Conservation (phyloP, 2,329 filamentous ascomycete genomes). For the Fusarium sp. region DNA sequence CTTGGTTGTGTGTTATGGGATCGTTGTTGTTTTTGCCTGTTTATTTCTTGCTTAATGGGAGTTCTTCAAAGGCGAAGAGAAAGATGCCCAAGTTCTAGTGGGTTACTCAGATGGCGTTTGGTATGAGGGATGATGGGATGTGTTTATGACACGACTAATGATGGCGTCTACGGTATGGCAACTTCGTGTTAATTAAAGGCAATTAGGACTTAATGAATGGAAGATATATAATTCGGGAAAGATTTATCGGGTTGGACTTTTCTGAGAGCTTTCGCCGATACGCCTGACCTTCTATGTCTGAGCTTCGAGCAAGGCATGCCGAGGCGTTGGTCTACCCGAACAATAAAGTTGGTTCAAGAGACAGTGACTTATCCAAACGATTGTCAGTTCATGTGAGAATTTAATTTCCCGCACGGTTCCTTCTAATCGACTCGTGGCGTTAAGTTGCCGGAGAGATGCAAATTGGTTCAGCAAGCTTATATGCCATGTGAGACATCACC, state of each 20-base stretch:
- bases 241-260: rapidly evolving
- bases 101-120: not conserved
- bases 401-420: rapidly evolving
- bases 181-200: rapidly evolving
- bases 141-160: slow-evolving; percentile 21
- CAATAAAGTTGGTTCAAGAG: rapidly evolving
- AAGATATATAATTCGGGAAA: rapidly evolving
- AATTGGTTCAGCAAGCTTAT: too few species aligned
- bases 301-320: not conserved
- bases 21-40: slow-evolving; percentile 56
- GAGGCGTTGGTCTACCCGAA: not conserved
- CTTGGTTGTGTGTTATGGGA: slow-evolving; percentile 71
- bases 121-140: not conserved
- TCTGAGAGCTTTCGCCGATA: rapidly evolving
- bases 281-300: rapidly evolving
- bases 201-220: not conserved
- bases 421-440: not conserved
- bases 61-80: slow-evolving; percentile 21
- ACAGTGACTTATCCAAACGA: rapidly evolving
- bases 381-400: rapidly evolving
- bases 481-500: not conserved
- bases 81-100: slow-evolving; percentile 26
- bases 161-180: not conserved
- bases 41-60: slow-evolving; percentile 48
- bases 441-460: not conserved